Evolutionary conservation across 2,329 filamentous ascomycete species (phyloP).

Genomic region (Diaporthe batatas): DNA sequence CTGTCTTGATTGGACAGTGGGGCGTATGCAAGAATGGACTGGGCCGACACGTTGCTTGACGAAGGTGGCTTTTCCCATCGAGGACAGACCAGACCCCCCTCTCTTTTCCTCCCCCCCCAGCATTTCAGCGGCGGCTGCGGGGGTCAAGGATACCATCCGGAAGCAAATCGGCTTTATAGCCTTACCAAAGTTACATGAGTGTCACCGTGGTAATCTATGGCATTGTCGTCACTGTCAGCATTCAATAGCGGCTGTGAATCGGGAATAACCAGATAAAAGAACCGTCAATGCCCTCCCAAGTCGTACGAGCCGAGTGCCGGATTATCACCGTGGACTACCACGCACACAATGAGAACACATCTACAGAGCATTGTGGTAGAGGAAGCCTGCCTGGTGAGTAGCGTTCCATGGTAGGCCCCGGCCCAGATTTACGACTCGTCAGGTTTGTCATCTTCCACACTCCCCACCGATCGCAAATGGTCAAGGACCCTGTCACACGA

Average conservation of each 20-base stretch:
- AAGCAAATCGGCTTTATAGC: constrained; percentile 31
- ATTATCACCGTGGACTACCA: constrained; percentile 1
- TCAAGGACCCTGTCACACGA: background rate
- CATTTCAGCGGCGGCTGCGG: background rate
- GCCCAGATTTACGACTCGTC: constrained; percentile 5
- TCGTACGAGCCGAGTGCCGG: background rate
- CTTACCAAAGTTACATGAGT: constrained; percentile 12
- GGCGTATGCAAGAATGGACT: background rate
- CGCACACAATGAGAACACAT: background rate
- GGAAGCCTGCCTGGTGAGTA: background rate
- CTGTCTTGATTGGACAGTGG: constrained; percentile 7
- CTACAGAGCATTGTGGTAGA: background rate
- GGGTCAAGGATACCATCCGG: constrained; percentile 5
- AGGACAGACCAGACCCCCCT: background rate
- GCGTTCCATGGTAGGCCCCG: background rate
- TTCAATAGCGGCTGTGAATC: constrained; percentile 21
- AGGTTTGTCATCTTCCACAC: background rate
- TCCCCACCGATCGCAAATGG: background rate
- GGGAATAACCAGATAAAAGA: constrained; percentile 13
- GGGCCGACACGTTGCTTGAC: background rate
- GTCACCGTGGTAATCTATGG: constrained; percentile 11
- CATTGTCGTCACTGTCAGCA: constrained; percentile 15
- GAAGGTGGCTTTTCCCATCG: background rate
- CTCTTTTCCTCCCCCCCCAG: background rate
- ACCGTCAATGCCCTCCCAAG: constrained; percentile 14